These are phyloP conservation scores for Nemophila menziesii DNA, from an alignment of 257 asterid species.

Conservation along the genomic window DNA sequence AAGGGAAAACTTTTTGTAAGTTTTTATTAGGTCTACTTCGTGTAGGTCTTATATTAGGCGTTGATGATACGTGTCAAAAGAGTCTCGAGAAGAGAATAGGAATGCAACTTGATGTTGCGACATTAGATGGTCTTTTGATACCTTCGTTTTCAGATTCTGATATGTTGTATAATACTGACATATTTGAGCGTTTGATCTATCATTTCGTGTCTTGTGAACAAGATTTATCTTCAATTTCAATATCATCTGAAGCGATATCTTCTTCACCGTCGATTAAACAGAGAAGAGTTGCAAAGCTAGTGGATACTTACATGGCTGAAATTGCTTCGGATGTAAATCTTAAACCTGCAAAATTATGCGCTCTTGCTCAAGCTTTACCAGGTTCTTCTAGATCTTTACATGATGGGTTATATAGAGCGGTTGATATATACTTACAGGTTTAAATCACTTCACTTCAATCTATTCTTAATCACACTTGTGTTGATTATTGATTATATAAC, in stretches of 20 bases:
- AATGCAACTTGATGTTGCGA: conserved; percentile 62
- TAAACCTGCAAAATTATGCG: conserved; percentile 62
- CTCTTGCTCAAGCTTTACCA: conserved; percentile 74
- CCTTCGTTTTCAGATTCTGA: conserved; percentile 87
- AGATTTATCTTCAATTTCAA: conserved; percentile 25
- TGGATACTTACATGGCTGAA: conserved; percentile 78
- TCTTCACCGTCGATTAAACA: conserved; percentile 44
- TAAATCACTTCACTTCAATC: conserved; percentile 9
- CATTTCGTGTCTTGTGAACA: conserved; percentile 57
- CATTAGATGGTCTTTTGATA: conserved; percentile 62
- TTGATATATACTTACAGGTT: conserved; percentile 87
- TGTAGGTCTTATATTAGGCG: conserved; percentile 70
- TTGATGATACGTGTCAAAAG: conserved; percentile 44
- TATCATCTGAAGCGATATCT: conserved; percentile 41
- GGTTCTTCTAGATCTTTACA: conserved; percentile 80
- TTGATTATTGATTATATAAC: neutral
- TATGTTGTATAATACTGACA: conserved; percentile 66
- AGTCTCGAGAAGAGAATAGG: conserved; percentile 68
- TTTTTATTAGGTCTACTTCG: conserved; percentile 75
- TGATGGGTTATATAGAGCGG: conserved; percentile 87
- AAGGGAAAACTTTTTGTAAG: conserved; percentile 74
- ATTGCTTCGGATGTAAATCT: conserved; percentile 88
- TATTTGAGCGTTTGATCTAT: conserved; percentile 62
- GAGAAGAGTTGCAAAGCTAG: conserved; percentile 68
- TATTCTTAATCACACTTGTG: neutral